Base-by-base conservation (phyloP, 331 rosid species). In the Quercus phellos region DNA sequence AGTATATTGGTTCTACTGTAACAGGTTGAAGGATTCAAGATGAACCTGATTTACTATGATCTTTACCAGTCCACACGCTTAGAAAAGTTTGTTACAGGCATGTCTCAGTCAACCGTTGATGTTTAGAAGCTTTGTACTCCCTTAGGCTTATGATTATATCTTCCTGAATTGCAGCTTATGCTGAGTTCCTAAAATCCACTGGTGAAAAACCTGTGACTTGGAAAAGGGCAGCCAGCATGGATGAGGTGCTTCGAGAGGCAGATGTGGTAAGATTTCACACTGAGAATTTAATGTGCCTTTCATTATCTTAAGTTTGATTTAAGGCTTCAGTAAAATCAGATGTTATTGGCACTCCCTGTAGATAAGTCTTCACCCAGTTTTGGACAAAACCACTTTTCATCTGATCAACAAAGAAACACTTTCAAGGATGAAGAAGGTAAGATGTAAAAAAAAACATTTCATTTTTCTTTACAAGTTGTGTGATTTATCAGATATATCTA, bases 21-120 rank as follows among this genome's bases (percentile, higher is more conserved):
- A 77, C 86, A 94, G 97, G 92, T 95, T 80, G 99, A 95, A 89
- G 99, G 99, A 79, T 93, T 95, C 93, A 93, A 95, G 92, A 95
- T 95, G 99, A 95, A 95, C 93, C 87, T 95, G 42, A 91, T 95
- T 72, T 93, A 95, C 90, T 95, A 34, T 21, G 99, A 95, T 86
- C 94, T 95, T 73, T 95, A 95, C 90, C 99, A 95, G 77, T 22
- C 99, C 43, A 91, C 98, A 12, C 82, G 97, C 55, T 93, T 95
- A 27, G 98, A 95, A 72, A 95, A 95, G 88, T 95, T 95, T 67
- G 97, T 95, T 51, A 85, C 98, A 88, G 99, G 99, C 88, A 93
- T 51, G 98, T 64, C 78, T 68, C 75, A 60, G 71, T 79, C 63
- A 35, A 50, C 50, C 21, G 26, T 68, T 58, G 42, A 51, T 63